Base-by-base conservation (phyloP, 2,329 filamentous ascomycete species). In the Westerdykella aurantiaca region DNA sequence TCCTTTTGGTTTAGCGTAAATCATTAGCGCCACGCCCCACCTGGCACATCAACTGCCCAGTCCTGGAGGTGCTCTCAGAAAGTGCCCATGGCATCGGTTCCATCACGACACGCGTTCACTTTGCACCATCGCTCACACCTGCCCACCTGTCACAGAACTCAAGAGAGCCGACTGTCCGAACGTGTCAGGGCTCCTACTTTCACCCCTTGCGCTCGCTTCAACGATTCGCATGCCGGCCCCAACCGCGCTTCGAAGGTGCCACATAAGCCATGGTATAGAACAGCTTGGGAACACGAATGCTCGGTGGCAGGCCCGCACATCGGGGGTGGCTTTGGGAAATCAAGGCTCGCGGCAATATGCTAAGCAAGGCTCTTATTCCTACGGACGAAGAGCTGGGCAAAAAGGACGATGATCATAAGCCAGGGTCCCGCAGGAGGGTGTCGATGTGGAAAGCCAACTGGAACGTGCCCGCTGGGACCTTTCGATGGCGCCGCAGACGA, bases 351-450 rank as follows among this genome's bases (percentile, higher is more conserved):
- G 49, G 52, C 45, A 60, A 43, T 52, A 66, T 67, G 63, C 46
- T 63, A 48, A 50, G 53, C 66, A 64, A 71, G 61, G 53, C 64
- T 64, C 61, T 72, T 16, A 71, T 76, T 49, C 62, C 70, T 18
- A 72, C 69, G 45, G 80, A 83, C 58, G 79, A 81, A 66, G 79
- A 83, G 71, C 71, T 81, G 46, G 80, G 79, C 45, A 83, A 83
- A 67, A 79, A 79, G 59, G 76, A 83, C 63, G 81, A 83, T 61
- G 79, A 82, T 62, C 76, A 79, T 62, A 72, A 67, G 47, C 70
- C 69, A 6, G 57, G 57, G 25, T 12, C 10, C 11, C 25, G 25
- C 25, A 29, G 25, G 13, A 51, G 44, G 4, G 21, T 53, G 40
- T 49, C 57, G 40, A 64, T 66, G 57, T 63, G 69, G 50, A 61